A percentile compares a stretch with the other conserved stretches of the same genome.
These are phyloP conservation scores for Dictyostelium brefeldianum DNA, from an alignment of 78 protist genomes.

Conservation along the genomic window DNA sequence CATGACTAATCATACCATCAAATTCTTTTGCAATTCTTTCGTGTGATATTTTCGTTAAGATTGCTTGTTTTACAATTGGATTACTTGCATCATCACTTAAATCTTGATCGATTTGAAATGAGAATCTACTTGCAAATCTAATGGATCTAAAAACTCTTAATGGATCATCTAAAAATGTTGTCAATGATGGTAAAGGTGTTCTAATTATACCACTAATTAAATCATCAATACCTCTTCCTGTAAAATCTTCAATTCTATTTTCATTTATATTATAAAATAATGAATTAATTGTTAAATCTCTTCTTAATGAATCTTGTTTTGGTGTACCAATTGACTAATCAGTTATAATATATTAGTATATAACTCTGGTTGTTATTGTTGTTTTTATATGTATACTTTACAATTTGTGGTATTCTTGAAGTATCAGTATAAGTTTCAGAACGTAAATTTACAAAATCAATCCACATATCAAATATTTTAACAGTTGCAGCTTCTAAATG, in stretches of 20 bases:
- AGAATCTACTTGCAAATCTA: slow-evolving; percentile 92
- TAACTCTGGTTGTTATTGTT: no score
- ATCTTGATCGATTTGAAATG: slow-evolving; percentile 75
- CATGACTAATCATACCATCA: slow-evolving; percentile 79
- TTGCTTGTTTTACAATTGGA: slow-evolving; percentile 64
- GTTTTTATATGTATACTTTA: background rate
- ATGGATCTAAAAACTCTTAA: slow-evolving; percentile 94
- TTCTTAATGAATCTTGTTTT: slow-evolving; percentile 92
- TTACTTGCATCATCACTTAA: slow-evolving; percentile 51
- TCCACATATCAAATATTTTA: slow-evolving; percentile 70
- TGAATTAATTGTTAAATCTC: slow-evolving; percentile 98
- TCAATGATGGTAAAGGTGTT: slow-evolving; percentile 94
- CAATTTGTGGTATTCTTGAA: slow-evolving; percentile 89
- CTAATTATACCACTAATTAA: slow-evolving; percentile 83
- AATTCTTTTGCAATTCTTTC: slow-evolving; percentile 91
- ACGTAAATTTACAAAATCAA: slow-evolving; percentile 97
- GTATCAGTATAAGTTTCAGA: slow-evolving; percentile 89
- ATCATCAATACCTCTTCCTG: slow-evolving; percentile 91
- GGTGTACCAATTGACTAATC: slow-evolving; percentile 92
- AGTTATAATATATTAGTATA: background rate
- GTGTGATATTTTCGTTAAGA: slow-evolving; percentile 80
- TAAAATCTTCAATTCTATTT: slow-evolving; percentile 88
- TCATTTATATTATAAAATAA: slow-evolving; percentile 95
- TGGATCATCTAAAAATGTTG: slow-evolving; percentile 97
- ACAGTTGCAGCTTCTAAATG: slow-evolving; percentile 96